Conservation (phyloP, 164 flowering plant species). For the Chloranthus sessilifolius region DNA sequence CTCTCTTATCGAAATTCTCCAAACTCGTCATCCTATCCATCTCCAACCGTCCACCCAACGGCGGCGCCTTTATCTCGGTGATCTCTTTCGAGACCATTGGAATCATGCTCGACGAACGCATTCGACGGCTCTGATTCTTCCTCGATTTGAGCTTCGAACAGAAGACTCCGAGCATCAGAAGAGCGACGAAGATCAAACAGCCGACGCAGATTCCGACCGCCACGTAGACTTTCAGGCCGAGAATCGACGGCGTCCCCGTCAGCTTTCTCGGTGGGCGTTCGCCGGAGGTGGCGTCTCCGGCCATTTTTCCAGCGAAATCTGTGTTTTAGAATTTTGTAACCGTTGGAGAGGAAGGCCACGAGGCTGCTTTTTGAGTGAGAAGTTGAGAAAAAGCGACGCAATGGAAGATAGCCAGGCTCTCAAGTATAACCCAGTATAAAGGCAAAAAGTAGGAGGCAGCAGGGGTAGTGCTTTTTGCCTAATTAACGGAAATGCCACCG, state of each 20-base stretch:
- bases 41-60: conserved; percentile 10
- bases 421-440: no score
- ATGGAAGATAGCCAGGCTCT: no score
- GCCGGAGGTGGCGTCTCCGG: not conserved
- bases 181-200: conserved; percentile 14
- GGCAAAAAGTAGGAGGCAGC: no score
- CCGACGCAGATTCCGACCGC: conserved; percentile 21
- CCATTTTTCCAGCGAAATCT: no score
- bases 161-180: conserved; percentile 28
- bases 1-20: conserved; percentile 6
- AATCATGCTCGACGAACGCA: conserved; percentile 39
- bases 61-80: conserved; percentile 25
- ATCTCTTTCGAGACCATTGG: conserved; percentile 51
- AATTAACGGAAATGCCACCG: no score
- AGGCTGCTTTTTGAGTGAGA: no score
- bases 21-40: conserved; percentile 5
- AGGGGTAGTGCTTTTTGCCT: no score
- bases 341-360: no score
- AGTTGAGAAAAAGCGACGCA: no score
- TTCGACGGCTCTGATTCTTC: conserved; percentile 19
- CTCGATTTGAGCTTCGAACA: conserved; percentile 24
- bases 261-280: conserved; percentile 12
- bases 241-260: conserved; percentile 27
- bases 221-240: conserved; percentile 44
- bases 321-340: no score